Conservation (phyloP, 2,329 filamentous ascomycete genomes). For the Phaeophleospora eucalypticola region DNA sequence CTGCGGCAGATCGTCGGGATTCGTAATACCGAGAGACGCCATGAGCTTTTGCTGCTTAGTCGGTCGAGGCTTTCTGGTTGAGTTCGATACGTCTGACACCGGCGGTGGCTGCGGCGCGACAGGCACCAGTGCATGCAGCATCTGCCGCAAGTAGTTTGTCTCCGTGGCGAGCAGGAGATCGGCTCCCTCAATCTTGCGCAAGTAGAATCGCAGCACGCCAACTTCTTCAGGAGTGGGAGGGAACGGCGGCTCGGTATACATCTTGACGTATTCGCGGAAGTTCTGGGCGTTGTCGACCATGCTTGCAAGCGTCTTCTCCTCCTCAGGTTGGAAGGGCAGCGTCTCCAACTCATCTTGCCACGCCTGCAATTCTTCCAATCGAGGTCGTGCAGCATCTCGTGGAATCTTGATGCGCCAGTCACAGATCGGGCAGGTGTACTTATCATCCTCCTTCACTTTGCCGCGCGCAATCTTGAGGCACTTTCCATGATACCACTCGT, state of each 20-base stretch:
- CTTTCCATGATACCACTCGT: slow-evolving; percentile 99
- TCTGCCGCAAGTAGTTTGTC: slow-evolving; percentile 96
- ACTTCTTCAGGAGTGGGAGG: slow-evolving; percentile 75
- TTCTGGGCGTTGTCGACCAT: slow-evolving; percentile 81
- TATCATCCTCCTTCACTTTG: slow-evolving; percentile 97
- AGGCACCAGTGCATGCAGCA: slow-evolving; percentile 90
- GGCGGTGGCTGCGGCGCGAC: slow-evolving; percentile 83
- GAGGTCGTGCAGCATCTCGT: slow-evolving; percentile 89
- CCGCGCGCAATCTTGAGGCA: slow-evolving; percentile 96
- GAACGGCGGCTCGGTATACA: slow-evolving; percentile 75
- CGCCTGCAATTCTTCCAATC: slow-evolving; percentile 79
- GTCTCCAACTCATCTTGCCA: slow-evolving; percentile 78
- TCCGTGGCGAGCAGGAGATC: slow-evolving; percentile 88
- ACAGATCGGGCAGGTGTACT: slow-evolving; percentile 96
- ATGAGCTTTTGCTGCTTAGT: slow-evolving; percentile 97
- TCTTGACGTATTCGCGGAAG: slow-evolving; percentile 77
- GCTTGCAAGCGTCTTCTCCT: slow-evolving; percentile 78
- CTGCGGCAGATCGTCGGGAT: slow-evolving; percentile 84
- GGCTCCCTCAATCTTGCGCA: slow-evolving; percentile 94
- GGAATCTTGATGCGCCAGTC: slow-evolving; percentile 97
- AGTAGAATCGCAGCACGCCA: slow-evolving; percentile 85
- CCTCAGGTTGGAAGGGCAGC: slow-evolving; percentile 86
- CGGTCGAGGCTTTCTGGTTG: slow-evolving; percentile 89
- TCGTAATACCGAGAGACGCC: slow-evolving; percentile 79
- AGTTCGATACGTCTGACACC: slow-evolving; percentile 79